Base-by-base conservation (phyloP, 2,329 filamentous ascomycete species). In the Coniochaeta hoffmannii region DNA sequence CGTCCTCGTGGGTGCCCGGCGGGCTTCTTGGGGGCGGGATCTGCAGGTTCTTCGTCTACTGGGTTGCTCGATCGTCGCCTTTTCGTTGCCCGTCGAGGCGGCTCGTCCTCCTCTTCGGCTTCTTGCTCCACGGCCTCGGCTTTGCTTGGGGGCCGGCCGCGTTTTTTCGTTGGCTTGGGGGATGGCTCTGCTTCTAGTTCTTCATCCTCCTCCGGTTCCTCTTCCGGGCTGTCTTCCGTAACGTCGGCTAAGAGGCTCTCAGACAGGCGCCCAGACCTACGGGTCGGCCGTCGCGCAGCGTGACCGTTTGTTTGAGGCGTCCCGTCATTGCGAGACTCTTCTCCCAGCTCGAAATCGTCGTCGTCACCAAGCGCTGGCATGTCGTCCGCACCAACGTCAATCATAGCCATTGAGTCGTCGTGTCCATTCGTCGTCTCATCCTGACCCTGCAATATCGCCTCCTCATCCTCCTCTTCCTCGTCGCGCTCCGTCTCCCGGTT, bases 401-500 rank as follows among this genome's bases (percentile, higher is more conserved):
- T 64, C 68, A 78, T 71, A 41, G 69, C 65, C 62, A 77, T 66
- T 2, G 76, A 76, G 35, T 76, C 69, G 12, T 79, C 73, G 1
- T 60, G 65, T 22, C 53, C 57, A 19, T 64, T 59, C 15, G 71
- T 64, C 15, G 63, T 61, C n/a, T 65, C 64, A 4, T 62, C 58
- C 12, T 59, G 60, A 1, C 55, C 61, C 26, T 57, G 55, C 19
- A 69, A 46, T 11, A 59, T 58, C 2, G 59, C 57, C 8, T 66
- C 62, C 22, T 66, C 67, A 2, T 63, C 59, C 64, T 28, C 63
- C 24, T 66, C 62, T 1, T 68, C 64, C 7, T 71, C 64, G 1
- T 63, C 63, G 1, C 68, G 65, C 3, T 60, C 61, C n/a, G 57
- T 60, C 62, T 30, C 44, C 24, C 44, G 24, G 11, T 11, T 11